Base-by-base conservation (phyloP, 202 grass and related monocot species). In the Panicum hallii region DNA sequence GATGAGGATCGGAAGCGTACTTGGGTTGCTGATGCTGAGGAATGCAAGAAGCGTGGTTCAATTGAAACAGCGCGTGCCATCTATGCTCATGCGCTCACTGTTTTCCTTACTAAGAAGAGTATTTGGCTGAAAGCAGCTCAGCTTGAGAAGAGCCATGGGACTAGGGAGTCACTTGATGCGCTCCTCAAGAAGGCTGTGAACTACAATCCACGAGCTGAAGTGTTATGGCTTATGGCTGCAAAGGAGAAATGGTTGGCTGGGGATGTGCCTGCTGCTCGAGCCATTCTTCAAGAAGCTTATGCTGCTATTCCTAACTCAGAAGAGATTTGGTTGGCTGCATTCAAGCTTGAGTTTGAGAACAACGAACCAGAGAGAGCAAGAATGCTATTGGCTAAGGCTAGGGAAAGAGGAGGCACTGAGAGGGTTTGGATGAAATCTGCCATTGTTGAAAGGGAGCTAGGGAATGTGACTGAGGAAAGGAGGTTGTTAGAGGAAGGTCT, bases 21-120 rank as follows among this genome's bases (percentile, higher is more conserved):
- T 11, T 97, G 95, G 95, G 95, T 97, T 91, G 95, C 95, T 86
- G 95, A 97, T 88, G 95, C 95, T 11, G 95, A 97, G 79, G 95
- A 97, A 82, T 97, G 95, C 72, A 92, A 97, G 81, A 97, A 97
- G 64, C 92, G 90, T 70, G 92, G 95, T 72, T 97, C 95, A 3
- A 87, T 97, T 85, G 95, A 97, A 88, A 97, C 92, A 26, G 95
- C 95, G 60, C 90, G 92, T 48, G 95, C 92, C 79, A 97, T 97
- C 71, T 97, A 94, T 77, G 90, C 90, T 8, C 92, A 93, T 90
- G 95, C 95, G 7, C 77, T 97, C 23, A 93, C 86, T 13, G 95
- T 93, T 15, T 94, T 97, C 34, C 68, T 97, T 55, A 82, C 70
- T 38, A 97, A 97, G 89, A 94, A 94, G 76, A 90, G 90, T 65